phyloP scores from a whole-genome alignment of 305 asterid species.

The Solanum hybrid region DNA sequence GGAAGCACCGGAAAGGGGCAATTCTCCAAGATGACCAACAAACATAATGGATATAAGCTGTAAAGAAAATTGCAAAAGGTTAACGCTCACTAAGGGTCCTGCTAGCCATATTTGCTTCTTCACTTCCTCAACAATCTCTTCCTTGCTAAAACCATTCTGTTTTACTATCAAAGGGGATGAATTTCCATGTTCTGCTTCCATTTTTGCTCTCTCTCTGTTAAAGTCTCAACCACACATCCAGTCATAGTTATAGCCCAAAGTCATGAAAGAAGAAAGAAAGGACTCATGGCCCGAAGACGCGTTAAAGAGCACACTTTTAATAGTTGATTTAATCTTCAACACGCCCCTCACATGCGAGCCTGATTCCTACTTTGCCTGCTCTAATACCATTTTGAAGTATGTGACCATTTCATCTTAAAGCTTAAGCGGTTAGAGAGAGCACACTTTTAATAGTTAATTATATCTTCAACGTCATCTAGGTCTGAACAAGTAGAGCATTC shows the following conservation, averaged over 20 bases:
- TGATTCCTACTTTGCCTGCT: too few species aligned
- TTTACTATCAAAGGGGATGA: not conserved
- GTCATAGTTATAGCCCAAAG: not conserved
- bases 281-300: not conserved
- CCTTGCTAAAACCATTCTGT: slow-evolving; percentile 13
- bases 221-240: not conserved
- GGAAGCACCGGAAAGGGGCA: slow-evolving; percentile 63
- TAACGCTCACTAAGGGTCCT: slow-evolving; percentile 54
- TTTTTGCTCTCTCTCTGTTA: not conserved
- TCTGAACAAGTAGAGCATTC: not conserved
- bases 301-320: too few species aligned
- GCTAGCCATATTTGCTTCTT: slow-evolving; percentile 64
- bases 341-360: too few species aligned
- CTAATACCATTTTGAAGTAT: too few species aligned
- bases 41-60: slow-evolving; percentile 74
- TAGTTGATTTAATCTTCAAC: too few species aligned
- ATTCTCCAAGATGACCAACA: slow-evolving; percentile 76
- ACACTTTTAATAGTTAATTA: too few species aligned
- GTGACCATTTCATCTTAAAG: too few species aligned
- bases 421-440: too few species aligned
- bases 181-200: not conserved
- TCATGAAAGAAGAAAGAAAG: not conserved
- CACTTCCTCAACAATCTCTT: slow-evolving; percentile 50
- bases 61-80: slow-evolving; percentile 37
- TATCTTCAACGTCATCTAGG: not conserved